Evolutionary conservation across 208 protist species (phyloP).

Genomic region (Leishmania gerbilli): DNA sequence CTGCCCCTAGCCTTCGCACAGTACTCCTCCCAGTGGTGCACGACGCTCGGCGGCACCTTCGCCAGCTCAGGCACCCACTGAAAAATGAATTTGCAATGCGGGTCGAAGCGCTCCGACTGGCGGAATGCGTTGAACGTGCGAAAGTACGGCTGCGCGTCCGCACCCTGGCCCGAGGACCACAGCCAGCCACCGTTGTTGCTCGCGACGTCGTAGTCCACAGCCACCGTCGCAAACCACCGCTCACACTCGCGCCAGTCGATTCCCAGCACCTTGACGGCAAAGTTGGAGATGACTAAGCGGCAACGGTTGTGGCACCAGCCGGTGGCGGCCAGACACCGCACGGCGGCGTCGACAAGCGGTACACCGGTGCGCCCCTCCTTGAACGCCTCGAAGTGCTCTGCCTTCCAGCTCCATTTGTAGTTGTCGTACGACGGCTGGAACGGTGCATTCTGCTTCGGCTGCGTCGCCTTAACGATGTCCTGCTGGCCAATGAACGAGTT

Average conservation of each 20-base stretch:
- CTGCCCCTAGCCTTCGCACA: conserved; percentile 34
- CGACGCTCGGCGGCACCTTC: conserved; percentile 48
- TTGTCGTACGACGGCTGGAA: conserved; percentile 59
- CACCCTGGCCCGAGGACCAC: conserved; percentile 73
- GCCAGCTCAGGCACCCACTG: conserved; percentile 76
- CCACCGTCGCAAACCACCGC: conserved; percentile 81
- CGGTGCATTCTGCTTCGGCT: conserved; percentile 49
- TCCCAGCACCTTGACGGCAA: conserved; percentile 85
- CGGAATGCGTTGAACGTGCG: conserved; percentile 83
- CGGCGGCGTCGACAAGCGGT: conserved; percentile 92
- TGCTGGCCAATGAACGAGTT: conserved; percentile 29
- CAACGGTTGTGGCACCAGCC: conserved; percentile 85
- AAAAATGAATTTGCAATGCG: conserved; percentile 65
- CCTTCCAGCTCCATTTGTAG: conserved; percentile 66
- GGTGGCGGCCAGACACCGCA: conserved; percentile 84
- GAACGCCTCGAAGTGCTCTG: conserved; percentile 68
- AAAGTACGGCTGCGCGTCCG: conserved; percentile 84
- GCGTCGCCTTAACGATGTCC: conserved; percentile 15
- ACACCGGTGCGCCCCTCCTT: conserved; percentile 84
- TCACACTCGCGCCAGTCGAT: conserved; percentile 93
- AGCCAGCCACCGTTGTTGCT: conserved; percentile 90
- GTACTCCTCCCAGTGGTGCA: conserved; percentile 73
- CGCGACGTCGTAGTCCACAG: conserved; percentile 88
- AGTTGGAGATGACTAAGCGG: conserved; percentile 83
- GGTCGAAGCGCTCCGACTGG: conserved; percentile 65